phyloP scores from a whole-genome alignment of 768 basidiomycete genomes.

The Suillus bovinus region DNA sequence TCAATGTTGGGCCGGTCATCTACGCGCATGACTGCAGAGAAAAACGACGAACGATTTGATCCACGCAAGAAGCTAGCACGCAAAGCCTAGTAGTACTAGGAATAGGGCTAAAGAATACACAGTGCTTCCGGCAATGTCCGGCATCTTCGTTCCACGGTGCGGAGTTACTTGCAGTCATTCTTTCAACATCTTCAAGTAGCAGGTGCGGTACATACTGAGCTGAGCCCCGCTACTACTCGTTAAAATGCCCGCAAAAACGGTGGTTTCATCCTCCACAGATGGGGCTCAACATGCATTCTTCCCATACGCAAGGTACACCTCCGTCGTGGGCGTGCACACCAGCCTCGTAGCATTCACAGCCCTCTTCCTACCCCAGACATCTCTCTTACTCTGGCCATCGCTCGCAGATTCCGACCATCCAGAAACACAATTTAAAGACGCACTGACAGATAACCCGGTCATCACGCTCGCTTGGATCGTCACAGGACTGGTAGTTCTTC shows the following conservation, averaged over 20 bases:
- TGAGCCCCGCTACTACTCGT: background rate
- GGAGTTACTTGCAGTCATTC: no score
- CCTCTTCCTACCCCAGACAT: conserved; percentile 69
- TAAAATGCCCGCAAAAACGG: conserved; percentile 6
- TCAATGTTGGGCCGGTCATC: no score
- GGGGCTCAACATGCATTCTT: conserved; percentile 26
- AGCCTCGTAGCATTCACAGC: conserved; percentile 65
- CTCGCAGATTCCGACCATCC: conserved; percentile 50
- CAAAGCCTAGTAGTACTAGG: no score
- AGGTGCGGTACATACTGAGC: no score
- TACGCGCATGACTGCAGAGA: no score
- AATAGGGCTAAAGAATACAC: no score
- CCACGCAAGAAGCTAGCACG: no score
- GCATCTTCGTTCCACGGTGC: no score
- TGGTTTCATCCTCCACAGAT: conserved; percentile 1
- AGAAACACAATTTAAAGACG: conserved; percentile 68
- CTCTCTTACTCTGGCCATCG: conserved; percentile 40
- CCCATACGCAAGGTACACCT: conserved; percentile 61
- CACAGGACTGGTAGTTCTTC: conserved; percentile 52
- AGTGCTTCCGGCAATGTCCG: no score
- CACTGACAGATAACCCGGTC: conserved; percentile 61
- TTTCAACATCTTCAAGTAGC: no score
- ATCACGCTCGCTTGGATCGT: conserved; percentile 59
- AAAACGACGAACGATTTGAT: no score
- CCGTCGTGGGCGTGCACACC: conserved; percentile 66